Base-by-base conservation (phyloP, 2,329 filamentous ascomycete genomes). In the Akanthomyces dipterigenus region DNA sequence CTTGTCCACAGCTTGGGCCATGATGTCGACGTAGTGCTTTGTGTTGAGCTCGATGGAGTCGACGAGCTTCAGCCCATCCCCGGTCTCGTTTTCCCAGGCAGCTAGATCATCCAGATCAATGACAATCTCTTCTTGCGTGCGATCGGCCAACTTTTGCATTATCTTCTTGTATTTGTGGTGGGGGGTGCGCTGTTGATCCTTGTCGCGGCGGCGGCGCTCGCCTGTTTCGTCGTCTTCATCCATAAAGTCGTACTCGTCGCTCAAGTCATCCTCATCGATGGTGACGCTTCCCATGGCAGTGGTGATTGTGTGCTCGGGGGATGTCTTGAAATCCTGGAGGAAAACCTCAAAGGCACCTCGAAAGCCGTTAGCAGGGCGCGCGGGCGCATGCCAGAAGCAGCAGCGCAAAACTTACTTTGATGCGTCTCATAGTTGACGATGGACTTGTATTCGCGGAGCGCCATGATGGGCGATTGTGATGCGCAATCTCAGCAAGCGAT, bases 231-330 rank as follows among this genome's bases (percentile, higher is more conserved):
- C 88, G 64, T 86, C 84, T 68, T 93, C 89, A 72, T 96, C 91
- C 86, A 96, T 91, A 71, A 96, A 90, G 70, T 97, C 92, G 73
- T 96, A 91, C 69, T 96, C 91, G 70, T 96, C 93, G 75, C 88
- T 92, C 46, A 90, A 82, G 67, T 89, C 89, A 76, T 96, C 89
- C 70, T 91, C 93, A 73, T 92, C 89, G 65, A 99, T 89, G 70
- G 89, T 89, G 69, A 99, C 86, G 67, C 88, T 87, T 67, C 91
- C 87, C 53, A 99, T 83, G 49, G 92, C 92, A 72, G 93, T 88
- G 43, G 90, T 87, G 67, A 96, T 86, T 63, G 88, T 84, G 63
- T 82, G 83, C 74, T 81, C 85, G 61, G 79, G 89, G 71, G 81
- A 87, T 60, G 88, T 88, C 79, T 99, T 98, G 86, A 96, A 99